Percentiles rank a stretch among this genome's conserved stretches.
Conservation (phyloP, 2,329 filamentous ascomycete species). For the Dendrostoma leiphaemia region DNA sequence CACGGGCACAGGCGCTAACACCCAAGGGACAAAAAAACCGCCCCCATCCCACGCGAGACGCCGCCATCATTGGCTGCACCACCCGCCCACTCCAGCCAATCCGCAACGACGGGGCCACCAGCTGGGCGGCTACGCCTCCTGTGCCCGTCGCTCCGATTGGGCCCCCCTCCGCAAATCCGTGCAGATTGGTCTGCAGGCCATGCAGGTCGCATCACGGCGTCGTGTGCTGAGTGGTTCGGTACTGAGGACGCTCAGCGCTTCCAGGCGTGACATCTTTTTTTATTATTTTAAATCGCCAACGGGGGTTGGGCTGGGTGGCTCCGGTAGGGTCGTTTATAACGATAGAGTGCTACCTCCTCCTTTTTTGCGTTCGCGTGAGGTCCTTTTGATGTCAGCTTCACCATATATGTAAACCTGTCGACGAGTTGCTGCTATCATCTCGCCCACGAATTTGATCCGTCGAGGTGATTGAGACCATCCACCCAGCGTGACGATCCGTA, state of each 20-base stretch:
- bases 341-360: neutral
- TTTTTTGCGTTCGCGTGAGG: neutral
- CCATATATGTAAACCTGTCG: too few species aligned
- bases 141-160: constrained; percentile 17
- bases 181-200: constrained; percentile 12
- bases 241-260: neutral
- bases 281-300: too few species aligned
- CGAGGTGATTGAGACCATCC: neutral
- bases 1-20: neutral
- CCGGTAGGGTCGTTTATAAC: neutral
- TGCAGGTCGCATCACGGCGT: constrained; percentile 12
- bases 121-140: constrained; percentile 3
- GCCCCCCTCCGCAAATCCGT: constrained; percentile 15
- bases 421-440: neutral
- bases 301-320: neutral
- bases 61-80: constrained; percentile 3
- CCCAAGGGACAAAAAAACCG: neutral
- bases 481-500: too few species aligned
- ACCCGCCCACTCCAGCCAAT: constrained; percentile 3
- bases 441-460: neutral
- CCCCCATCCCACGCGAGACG: neutral
- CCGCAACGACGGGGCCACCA: neutral
- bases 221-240: constrained; percentile 4
- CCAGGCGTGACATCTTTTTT: neutral
- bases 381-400: neutral